Evolutionary conservation across 2,329 filamentous ascomycete species (phyloP).

Genomic region (Fusarium devonianum): DNA sequence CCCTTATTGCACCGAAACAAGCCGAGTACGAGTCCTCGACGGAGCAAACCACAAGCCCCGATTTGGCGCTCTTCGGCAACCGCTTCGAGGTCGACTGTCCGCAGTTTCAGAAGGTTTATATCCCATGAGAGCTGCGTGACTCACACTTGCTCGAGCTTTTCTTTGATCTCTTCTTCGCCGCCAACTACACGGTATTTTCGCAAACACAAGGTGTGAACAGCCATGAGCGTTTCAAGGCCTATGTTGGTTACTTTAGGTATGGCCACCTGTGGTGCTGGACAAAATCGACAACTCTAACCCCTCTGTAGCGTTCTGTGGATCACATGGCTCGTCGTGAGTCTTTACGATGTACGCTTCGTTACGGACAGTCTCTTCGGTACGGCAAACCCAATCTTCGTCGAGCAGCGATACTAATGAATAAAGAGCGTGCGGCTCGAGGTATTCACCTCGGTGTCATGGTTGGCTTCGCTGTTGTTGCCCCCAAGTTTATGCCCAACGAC

Average conservation of each 20-base stretch:
- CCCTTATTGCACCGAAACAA: slow-evolving; percentile 27
- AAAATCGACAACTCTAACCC: not conserved
- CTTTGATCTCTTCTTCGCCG: slow-evolving; percentile 56
- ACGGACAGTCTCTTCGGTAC: slow-evolving; percentile 67
- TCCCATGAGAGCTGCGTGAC: no score
- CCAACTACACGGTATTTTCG: slow-evolving; percentile 68
- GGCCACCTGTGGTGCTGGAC: not conserved
- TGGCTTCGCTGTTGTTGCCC: slow-evolving; percentile 68
- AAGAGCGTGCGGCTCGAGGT: slow-evolving; percentile 62
- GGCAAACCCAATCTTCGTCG: not conserved
- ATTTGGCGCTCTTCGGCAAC: slow-evolving; percentile 38
- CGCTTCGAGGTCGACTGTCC: slow-evolving; percentile 35
- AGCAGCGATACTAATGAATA: not conserved
- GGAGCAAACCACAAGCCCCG: slow-evolving; percentile 11
- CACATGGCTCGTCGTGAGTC: slow-evolving; percentile 70
- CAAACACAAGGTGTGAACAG: slow-evolving; percentile 45
- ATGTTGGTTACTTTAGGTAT: slow-evolving; percentile 49
- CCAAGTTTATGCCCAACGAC: slow-evolving; percentile 51
- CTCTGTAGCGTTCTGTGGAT: slow-evolving; percentile 65
- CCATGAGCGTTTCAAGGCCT: slow-evolving; percentile 44
- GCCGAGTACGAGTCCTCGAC: slow-evolving; percentile 24
- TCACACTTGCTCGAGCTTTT: slow-evolving; percentile 51
- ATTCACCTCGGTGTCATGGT: slow-evolving; percentile 70
- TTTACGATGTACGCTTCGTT: slow-evolving; percentile 72
- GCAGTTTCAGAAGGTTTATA: slow-evolving; percentile 39